A percentile compares a stretch with the other conserved stretches of the same genome.
Evolutionary conservation across 2,329 filamentous ascomycete genomes (phyloP).

Genomic region (Chaetomium strumarium): DNA sequence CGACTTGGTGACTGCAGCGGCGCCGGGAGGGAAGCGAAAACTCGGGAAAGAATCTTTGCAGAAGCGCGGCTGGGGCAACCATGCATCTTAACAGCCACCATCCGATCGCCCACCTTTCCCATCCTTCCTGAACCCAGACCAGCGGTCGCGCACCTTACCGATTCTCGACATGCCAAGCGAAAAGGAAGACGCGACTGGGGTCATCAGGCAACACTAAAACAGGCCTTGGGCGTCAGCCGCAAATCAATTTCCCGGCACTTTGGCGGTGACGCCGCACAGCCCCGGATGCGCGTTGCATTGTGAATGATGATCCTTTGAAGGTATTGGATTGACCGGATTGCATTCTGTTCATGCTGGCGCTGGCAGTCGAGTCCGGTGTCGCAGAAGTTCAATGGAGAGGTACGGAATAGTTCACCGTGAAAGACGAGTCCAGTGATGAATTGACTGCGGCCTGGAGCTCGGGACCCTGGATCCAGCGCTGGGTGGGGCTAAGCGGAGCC

Average conservation of each 20-base stretch:
- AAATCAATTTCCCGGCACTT: not conserved
- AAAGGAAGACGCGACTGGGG: not conserved
- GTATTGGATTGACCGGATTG: too few relatives aligned
- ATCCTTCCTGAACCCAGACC: not conserved
- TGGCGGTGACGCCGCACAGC: too few relatives aligned
- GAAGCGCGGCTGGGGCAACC: not conserved
- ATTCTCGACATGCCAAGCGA: constrained; percentile 7
- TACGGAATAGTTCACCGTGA: too few relatives aligned
- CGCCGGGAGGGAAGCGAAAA: not conserved
- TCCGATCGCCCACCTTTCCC: not conserved
- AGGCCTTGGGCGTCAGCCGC: constrained; percentile 7
- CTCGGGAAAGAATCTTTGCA: not conserved
- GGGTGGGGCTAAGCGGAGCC: too few relatives aligned
- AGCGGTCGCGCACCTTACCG: constrained; percentile 4
- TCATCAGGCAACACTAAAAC: constrained; percentile 22
- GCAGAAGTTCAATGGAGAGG: too few relatives aligned
- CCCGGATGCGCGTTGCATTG: too few relatives aligned
- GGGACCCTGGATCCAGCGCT: too few relatives aligned
- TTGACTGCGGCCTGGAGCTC: too few relatives aligned
- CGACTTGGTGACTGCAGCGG: not conserved
- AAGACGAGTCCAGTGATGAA: too few relatives aligned
- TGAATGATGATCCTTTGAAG: too few relatives aligned
- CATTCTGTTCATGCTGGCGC: too few relatives aligned
- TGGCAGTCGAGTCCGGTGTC: too few relatives aligned
- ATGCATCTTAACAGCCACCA: not conserved